Conservation (phyloP, 2,329 filamentous ascomycete genomes). For the Microdochium bolleyi region DNA sequence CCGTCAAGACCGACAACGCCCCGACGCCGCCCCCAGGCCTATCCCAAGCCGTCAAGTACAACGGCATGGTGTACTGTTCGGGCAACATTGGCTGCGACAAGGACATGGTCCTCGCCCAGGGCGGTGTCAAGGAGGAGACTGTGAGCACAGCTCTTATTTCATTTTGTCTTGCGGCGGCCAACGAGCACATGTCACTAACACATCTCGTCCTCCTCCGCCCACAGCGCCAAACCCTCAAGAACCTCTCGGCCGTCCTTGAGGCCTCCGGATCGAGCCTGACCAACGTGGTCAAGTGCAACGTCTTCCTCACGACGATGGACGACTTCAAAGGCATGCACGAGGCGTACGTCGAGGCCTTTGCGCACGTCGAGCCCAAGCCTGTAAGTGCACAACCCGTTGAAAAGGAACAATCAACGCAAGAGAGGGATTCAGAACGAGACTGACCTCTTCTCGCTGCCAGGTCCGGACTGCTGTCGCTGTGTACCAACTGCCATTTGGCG, state of each 20-base stretch:
- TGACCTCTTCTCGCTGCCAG: neutral
- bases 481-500: constrained; percentile 61
- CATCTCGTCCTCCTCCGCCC: no score
- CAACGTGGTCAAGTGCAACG: constrained; percentile 59
- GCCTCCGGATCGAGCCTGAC: constrained; percentile 50
- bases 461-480: constrained; percentile 65
- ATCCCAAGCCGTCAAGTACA: constrained; percentile 27
- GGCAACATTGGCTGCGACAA: constrained; percentile 53
- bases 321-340: constrained; percentile 54
- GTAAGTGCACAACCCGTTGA: constrained; percentile 18
- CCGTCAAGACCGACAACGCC: neutral
- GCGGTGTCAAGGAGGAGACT: constrained; percentile 43
- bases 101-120: constrained; percentile 45
- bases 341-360: constrained; percentile 42
- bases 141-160: constrained; percentile 24
- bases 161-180: constrained; percentile 3
- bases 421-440: no score
- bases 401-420: no score
- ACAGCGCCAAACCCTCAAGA: constrained; percentile 48
- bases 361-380: constrained; percentile 31
- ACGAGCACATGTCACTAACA: no score
- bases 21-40: neutral
- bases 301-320: constrained; percentile 58
- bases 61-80: constrained; percentile 65
- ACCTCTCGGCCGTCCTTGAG: constrained; percentile 50